Evolutionary conservation across 108 stramenopile genomes (phyloP), one percentile per base, ranked within the genome.

Genomic region (Cyclotella atomus): DNA sequence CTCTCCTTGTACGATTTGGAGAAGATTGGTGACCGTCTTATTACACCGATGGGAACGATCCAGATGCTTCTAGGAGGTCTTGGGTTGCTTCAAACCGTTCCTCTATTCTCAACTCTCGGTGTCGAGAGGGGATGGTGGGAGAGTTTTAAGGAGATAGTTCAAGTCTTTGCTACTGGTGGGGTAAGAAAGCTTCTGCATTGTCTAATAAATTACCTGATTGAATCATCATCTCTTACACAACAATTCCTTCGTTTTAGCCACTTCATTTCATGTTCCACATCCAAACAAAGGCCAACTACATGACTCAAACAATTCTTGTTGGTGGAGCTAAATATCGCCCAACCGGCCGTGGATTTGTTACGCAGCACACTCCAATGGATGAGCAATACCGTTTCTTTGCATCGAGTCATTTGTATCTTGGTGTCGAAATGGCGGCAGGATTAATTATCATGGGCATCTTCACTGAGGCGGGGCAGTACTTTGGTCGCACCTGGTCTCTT

Each of bases 261-360:
- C 77, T 99, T 32, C 97, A 99, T 76, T 99, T 99, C 76, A 97
- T 99, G 93, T 99, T 99, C 85, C 98, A 99, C 79, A 99, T 99
- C 78, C 98, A 98, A 73, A 99, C 98, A 24, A 95, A 97, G 65
- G 95, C 97, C 25, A 92, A 93, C 68, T 99, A 97, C 86, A 98
- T 97, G 91, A 84, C 92, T 25, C 98, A 99, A 75, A 99, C 98
- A 5, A 95, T 99, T 64, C 83, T 98, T 21, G 97, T 97, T 43
- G 98, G 98, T n/a, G 97, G 97, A 32, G 97, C 98, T 0, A 97
- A 95, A 76, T 99, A 99, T 71, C 88, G 97, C 17, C 88, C 98
- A 0, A 99, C 98, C 28, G 98, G 98, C n/a, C 91, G 98, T 74
- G 98, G 98, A 44, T 99, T 99, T 85, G 97, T 98, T 27, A 99